phyloP scores from a whole-genome alignment of 2,329 filamentous ascomycete genomes.

The Epichloe sylvatica region DNA sequence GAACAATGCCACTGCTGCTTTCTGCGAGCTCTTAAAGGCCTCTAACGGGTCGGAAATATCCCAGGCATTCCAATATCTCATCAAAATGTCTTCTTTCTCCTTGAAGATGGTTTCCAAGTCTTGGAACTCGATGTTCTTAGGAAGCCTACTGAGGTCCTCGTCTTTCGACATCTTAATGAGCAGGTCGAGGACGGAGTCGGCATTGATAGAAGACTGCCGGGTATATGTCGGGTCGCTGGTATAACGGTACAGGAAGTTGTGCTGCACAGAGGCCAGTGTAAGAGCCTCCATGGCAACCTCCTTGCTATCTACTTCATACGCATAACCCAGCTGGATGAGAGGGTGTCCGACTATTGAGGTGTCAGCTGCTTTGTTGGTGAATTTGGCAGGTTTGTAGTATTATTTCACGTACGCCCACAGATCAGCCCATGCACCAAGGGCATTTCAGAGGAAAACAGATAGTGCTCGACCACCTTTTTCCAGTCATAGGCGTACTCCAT shows the following conservation, averaged over 20 bases:
- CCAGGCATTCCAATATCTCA: conserved; percentile 92
- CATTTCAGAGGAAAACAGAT: conserved; percentile 57
- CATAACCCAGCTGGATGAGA: conserved; percentile 90
- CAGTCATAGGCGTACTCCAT: conserved; percentile 65
- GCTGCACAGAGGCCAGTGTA: conserved; percentile 46
- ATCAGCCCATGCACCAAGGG: conserved; percentile 73
- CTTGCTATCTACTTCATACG: conserved; percentile 72
- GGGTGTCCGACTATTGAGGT: conserved; percentile 60
- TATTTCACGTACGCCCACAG: conserved; percentile 50
- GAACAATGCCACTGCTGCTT: conserved; percentile 46
- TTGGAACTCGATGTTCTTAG: conserved; percentile 39
- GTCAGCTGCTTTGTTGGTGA: conserved; percentile 8
- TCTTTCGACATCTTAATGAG: conserved; percentile 57
- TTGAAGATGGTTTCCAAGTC: conserved; percentile 57
- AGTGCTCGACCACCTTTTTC: conserved; percentile 62
- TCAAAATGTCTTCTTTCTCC: conserved; percentile 51
- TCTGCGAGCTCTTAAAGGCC: conserved; percentile 61
- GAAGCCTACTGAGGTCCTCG: conserved; percentile 52
- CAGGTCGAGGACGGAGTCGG: conserved; percentile 53
- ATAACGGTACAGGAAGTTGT: conserved; percentile 49
- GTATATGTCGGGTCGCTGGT: conserved; percentile 62
- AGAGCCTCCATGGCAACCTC: conserved; percentile 85
- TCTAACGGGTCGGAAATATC: conserved; percentile 51
- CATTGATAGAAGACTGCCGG: conserved; percentile 44
- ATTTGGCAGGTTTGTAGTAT: background rate